Base-by-base conservation (phyloP, 1,284 basidiomycete species). In the Pseudozyma tsukubaensis region DNA sequence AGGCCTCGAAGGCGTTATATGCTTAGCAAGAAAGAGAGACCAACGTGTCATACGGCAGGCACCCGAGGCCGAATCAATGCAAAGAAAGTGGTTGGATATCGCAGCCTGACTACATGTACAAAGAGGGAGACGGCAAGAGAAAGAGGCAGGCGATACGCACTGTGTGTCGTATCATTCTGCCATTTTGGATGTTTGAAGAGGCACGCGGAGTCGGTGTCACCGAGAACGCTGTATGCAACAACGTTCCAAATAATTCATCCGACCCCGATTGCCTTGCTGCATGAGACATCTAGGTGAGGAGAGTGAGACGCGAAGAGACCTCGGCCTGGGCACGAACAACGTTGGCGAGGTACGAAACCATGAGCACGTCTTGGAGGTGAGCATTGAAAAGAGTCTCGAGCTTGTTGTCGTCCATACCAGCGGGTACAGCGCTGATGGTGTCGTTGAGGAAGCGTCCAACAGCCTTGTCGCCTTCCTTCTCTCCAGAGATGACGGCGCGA, bases 341-440 rank as follows among this genome's bases (percentile, higher is more conserved):
- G 85, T 94, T 97, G 49, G 94, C 92, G 76, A 99, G 88, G 87
- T 98, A 99, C 47, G 93, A 93, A 59, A 98, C 90, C 91, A 95
- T 96, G 74, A 97, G 88, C 18, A 91, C 93, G 85, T 97, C 94
- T 90, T 97, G 87, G 40, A 77, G 53, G 59, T 80, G 78, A 42
- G 80, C 74, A 64, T 83, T 83, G 80, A 83, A 83, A 24, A 83
- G 67, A 1, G 70, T 73, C 55, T 82, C 81, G 57, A 83, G 74
- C 69, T 76, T 72, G 57, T 64, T 71, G 51, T 75, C 77, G 37
- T 74, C 72, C 56, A 76, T 71, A n/a, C 74, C 77, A 10, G 72
- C 73, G 19, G 82, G 82, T 3, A 83, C 81, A 34, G 77, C 76
- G 58, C 76, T 73, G 59, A 84, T 79, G 10, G 94, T 94, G 79